Percentiles rank a stretch among this genome's conserved stretches.
These are phyloP conservation scores for Adiantum capillusveneris DNA, from an alignment of 75 land plant genomes.

Conservation along the genomic window DNA sequence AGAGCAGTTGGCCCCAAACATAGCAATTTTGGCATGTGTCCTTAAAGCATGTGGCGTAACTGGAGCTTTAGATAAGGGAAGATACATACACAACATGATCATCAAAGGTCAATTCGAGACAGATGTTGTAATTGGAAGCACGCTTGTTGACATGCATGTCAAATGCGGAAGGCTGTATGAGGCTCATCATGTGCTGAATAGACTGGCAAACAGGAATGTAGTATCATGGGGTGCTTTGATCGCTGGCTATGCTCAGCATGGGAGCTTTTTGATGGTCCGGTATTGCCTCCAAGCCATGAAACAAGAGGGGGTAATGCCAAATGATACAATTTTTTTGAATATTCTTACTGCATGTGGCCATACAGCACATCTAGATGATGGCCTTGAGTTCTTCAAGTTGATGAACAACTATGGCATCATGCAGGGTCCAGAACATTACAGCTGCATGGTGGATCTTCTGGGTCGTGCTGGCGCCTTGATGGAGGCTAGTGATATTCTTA, in stretches of 20 bases:
- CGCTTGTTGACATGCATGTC: slow-evolving; percentile 52
- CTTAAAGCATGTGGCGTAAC: slow-evolving; percentile 16
- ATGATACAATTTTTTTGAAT: slow-evolving; percentile 32
- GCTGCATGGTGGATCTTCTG: no score
- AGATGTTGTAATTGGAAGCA: slow-evolving; percentile 40
- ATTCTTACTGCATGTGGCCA: slow-evolving; percentile 21
- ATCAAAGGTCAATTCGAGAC: slow-evolving; percentile 19
- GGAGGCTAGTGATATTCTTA: no score
- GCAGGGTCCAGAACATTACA: not conserved
- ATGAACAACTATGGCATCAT: not conserved
- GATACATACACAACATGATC: slow-evolving; percentile 17
- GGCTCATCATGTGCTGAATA: slow-evolving; percentile 32
- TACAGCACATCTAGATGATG: not conserved
- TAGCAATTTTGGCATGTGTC: slow-evolving; percentile 26
- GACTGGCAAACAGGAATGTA: slow-evolving; percentile 26
- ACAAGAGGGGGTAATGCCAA: slow-evolving; percentile 19
- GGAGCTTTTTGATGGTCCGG: slow-evolving; percentile 25
- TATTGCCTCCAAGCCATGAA: slow-evolving; percentile 24
- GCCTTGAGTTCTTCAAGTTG: not conserved
- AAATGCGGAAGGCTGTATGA: slow-evolving; percentile 28
- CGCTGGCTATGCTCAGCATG: slow-evolving; percentile 46
- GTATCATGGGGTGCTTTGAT: slow-evolving; percentile 59
- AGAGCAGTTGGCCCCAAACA: slow-evolving; percentile 26
- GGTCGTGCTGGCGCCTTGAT: no score
- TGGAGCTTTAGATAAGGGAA: slow-evolving; percentile 16